Base-by-base conservation (phyloP, 148 eudicot species). In the Spergularia bocconei region DNA sequence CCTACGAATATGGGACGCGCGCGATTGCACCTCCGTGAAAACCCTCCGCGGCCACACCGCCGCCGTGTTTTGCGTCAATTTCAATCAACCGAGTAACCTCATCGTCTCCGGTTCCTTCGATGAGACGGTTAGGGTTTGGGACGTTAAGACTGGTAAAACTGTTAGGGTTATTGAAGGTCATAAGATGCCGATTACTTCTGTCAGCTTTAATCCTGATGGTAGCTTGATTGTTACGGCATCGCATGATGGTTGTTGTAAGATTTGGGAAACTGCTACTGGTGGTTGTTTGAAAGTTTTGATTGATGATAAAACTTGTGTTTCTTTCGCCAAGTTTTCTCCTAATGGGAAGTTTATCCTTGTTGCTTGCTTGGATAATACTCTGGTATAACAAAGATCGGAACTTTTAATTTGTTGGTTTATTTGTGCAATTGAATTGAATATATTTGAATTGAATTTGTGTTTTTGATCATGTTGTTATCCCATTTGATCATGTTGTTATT, bases 301-400 rank as follows among this genome's bases (percentile, higher is more conserved):
- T 75, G 93, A 90, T 75, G 98, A 86, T 79, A 88, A 86, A 69
- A 69, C 87, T 14, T 91, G 86, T 0, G 98, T 95, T 58, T 87
- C 93, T 7, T 95, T 90, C 65, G 85, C 93, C 1, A 90, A 89
- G 86, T 92, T 95, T 69, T 95, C 99, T 13, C 99, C 99, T 0
- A 95, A 95, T 72, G 97, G 99, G 3, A 95, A 89, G 84, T 90
- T 92, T 65, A 89, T 95, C 51, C 99, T 95, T 5, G 92, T 90
- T 12, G 97, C 88, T 0, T 88, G 89, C 4, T 81, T 95, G 4
- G 96, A 95, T 70, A 87, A 92, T 79, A 82, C 87, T 39, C 51
- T 36, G 69, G 69, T n/a, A 64, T 64, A 14, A 8, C 50, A 48
- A 6, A 16, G 2, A 29, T 29, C 36, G 1, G 2, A 29, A 29